phyloP scores from a whole-genome alignment of 2,329 filamentous ascomycete genomes.

The Neoascochyta sp. region DNA sequence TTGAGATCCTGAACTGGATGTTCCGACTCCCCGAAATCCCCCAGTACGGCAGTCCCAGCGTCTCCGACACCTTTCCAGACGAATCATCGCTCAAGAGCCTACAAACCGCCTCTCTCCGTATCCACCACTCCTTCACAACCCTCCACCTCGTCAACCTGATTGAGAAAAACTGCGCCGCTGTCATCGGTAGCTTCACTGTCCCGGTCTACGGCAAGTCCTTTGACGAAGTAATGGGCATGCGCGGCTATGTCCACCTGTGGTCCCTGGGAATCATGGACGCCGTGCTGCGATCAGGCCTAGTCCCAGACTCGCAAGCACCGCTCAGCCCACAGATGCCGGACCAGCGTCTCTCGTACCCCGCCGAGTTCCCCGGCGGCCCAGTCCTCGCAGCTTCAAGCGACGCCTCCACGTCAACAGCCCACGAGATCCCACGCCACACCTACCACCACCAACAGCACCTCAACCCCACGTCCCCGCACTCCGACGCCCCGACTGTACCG shows the following conservation, averaged over 20 bases:
- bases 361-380: constrained; percentile 1
- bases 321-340: constrained; percentile 2
- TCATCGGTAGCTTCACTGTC: constrained; percentile 24
- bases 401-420: constrained; percentile 4
- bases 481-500: too few species aligned
- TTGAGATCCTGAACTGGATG: constrained; percentile 34
- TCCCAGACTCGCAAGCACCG: constrained; percentile 18
- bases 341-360: constrained; percentile 2
- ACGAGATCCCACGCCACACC: constrained; percentile 1
- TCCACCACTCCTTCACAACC: constrained; percentile 17
- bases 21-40: constrained; percentile 18
- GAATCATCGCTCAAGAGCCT: constrained; percentile 5
- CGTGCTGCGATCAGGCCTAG: constrained; percentile 21
- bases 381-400: constrained; percentile 2
- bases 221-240: constrained; percentile 24
- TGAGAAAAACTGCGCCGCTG: constrained; percentile 21
- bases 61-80: constrained; percentile 2
- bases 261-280: constrained; percentile 26
- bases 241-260: constrained; percentile 29
- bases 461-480: neutral
- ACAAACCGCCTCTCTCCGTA: constrained; percentile 13
- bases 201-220: constrained; percentile 20
- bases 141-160: constrained; percentile 19
- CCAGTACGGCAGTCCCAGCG: constrained; percentile 4
- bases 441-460: constrained; percentile 1